These are phyloP conservation scores for Rauvolfia tetraphylla DNA, from an alignment of 257 asterid species.

Conservation along the genomic window DNA sequence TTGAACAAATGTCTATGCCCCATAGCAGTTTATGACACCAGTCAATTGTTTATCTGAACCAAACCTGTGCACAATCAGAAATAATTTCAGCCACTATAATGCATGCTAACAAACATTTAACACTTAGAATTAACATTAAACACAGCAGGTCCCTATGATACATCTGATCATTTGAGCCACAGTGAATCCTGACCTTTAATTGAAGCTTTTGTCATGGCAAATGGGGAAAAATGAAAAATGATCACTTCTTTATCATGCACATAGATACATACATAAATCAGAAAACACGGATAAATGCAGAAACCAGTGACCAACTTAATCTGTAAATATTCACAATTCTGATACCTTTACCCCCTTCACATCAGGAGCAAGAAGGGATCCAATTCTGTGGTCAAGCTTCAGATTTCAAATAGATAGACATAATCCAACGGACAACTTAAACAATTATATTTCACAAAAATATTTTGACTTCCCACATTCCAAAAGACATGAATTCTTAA, in stretches of 20 bases:
- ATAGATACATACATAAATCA: neutral
- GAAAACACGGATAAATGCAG: neutral
- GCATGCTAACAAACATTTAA: neutral
- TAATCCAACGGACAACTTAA: neutral
- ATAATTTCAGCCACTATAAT: neutral
- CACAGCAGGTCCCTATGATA: neutral
- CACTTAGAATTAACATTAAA: neutral
- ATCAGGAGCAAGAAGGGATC: neutral
- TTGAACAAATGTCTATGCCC: slow-evolving; percentile 61
- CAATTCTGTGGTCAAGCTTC: neutral
- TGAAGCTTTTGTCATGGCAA: neutral
- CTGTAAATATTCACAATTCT: neutral
- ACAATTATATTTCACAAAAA: neutral
- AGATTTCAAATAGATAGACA: neutral
- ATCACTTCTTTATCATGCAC: neutral
- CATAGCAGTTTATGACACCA: slow-evolving; percentile 26
- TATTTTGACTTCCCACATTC: neutral
- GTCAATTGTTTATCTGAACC: neutral
- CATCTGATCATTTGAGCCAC: neutral
- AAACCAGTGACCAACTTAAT: neutral
- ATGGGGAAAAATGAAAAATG: neutral
- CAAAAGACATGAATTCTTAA: neutral
- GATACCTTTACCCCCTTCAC: neutral
- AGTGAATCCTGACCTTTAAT: neutral
- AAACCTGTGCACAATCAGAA: slow-evolving; percentile 17